Evolutionary conservation across 371 early-diverging fungal genomes (phyloP), one percentile per base, ranked within the genome.

Genomic region (Cokeromyces recurvatus): DNA sequence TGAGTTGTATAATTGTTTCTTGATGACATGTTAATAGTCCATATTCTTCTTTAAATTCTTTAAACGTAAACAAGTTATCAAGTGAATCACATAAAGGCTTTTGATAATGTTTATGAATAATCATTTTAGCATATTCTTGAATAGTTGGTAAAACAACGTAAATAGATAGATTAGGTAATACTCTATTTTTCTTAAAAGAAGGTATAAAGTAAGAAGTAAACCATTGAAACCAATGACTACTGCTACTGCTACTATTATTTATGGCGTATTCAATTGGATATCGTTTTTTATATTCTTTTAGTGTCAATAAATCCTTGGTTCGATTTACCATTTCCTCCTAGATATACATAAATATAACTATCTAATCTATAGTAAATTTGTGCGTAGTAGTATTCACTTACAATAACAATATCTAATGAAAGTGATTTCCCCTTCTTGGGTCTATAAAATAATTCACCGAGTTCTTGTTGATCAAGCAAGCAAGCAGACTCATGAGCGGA

Each of bases 101-200:
- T 4, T 40, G 16, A n/a, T 53, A 54, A 24, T 24, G 43, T 34
- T 29, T 34, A 11, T 47, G 41, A 0, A 48, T 11, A 4, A 59
- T 54, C 3, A 51, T 37, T 21, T 51, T 51, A 5, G 64, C 57
- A 32, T 63, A 53, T 5, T 47, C 32, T 23, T 62, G 51, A 12
- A 73, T 25, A 0, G 65, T 69, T 1, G 65, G 66, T 44, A 73
- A 48, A 14, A 73, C 67, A 20, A 52, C 40, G 19, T 12, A 64
- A 32, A 51, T n/a, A n/a, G n/a, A n/a, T n/a, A n/a, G n/a, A n/a
- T n/a, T n/a, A n/a, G n/a, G n/a, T n/a, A n/a, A n/a, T n/a, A n/a
- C n/a, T n/a, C n/a, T n/a, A n/a, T n/a, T n/a, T n/a, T n/a, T n/a
- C n/a, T n/a, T n/a, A n/a, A n/a, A n/a, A n/a, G n/a, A n/a, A n/a